These are phyloP conservation scores for Fusarium goolgardi DNA, from an alignment of 2,329 filamentous ascomycete species.

Conservation along the genomic window DNA sequence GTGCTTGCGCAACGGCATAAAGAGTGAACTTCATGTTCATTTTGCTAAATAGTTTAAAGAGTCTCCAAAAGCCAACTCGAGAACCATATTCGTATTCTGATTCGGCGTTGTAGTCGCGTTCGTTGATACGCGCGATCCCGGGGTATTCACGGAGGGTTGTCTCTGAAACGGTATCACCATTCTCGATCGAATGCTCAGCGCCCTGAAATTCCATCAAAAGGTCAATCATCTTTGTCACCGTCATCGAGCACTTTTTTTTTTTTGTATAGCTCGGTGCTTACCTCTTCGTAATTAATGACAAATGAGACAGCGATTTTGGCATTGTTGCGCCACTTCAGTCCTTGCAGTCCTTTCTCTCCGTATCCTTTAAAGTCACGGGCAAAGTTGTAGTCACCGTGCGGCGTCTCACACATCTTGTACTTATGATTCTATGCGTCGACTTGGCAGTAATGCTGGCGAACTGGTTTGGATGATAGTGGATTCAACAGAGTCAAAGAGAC, in stretches of 20 bases:
- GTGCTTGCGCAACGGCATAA: slow-evolving; percentile 3
- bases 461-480: neutral
- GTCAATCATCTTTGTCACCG: neutral
- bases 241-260: too few species aligned
- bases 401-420: neutral
- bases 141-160: slow-evolving; percentile 6
- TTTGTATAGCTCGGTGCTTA: neutral
- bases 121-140: neutral
- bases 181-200: slow-evolving; percentile 5
- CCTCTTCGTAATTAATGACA: slow-evolving; percentile 21
- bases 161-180: slow-evolving; percentile 6
- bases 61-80: slow-evolving; percentile 10
- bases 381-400: neutral
- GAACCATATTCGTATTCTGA: slow-evolving; percentile 26
- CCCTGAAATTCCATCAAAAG: neutral
- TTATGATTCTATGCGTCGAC: neutral
- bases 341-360: neutral
- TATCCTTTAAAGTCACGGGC: slow-evolving; percentile 15
- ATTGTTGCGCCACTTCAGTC: slow-evolving; percentile 12
- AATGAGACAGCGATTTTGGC: slow-evolving; percentile 11
- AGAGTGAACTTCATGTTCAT: slow-evolving; percentile 11
- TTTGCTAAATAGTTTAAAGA: slow-evolving; percentile 7
- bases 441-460: neutral
- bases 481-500: neutral
- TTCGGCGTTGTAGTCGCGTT: slow-evolving; percentile 8